A percentile compares a stretch with the other conserved stretches of the same genome.
Conservation (phyloP, 106 monocot species). For the Platanthera guangdongensis region DNA sequence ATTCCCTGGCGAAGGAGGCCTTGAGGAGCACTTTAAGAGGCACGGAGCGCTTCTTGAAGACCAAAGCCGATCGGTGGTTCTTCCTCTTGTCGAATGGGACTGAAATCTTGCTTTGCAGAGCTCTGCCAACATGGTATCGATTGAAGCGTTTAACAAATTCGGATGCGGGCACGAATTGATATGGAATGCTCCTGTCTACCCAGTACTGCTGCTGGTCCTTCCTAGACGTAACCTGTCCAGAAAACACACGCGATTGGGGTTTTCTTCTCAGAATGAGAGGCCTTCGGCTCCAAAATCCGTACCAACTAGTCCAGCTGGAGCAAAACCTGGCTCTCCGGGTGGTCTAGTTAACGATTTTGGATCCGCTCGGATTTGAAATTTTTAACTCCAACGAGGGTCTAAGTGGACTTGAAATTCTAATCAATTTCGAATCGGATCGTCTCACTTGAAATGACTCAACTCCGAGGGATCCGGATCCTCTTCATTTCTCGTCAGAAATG, state of each 20-base stretch:
- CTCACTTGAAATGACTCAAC: too few relatives aligned
- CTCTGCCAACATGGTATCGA: slow-evolving; percentile 36
- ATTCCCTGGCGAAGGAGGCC: slow-evolving; percentile 49
- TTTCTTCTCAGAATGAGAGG: background rate
- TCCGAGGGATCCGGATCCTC: too few relatives aligned
- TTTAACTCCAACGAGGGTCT: too few relatives aligned
- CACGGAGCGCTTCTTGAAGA: slow-evolving; percentile 27
- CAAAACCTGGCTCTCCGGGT: too few relatives aligned
- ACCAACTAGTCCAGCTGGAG: too few relatives aligned
- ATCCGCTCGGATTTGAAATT: too few relatives aligned
- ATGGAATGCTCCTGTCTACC: slow-evolving; percentile 28
- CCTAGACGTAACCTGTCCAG: slow-evolving; percentile 43
- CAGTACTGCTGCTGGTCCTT: slow-evolving; percentile 84
- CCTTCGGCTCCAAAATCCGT: background rate
- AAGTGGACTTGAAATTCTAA: too few relatives aligned
- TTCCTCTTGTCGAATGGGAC: slow-evolving; percentile 43
- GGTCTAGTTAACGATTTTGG: too few relatives aligned
- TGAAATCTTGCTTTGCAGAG: slow-evolving; percentile 28
- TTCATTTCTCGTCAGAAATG: too few relatives aligned
- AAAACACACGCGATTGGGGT: background rate
- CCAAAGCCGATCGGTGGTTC: slow-evolving; percentile 45
- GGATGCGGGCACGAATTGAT: slow-evolving; percentile 36
- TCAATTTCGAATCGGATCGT: too few relatives aligned
- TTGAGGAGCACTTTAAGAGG: slow-evolving; percentile 35
- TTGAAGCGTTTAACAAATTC: slow-evolving; percentile 40